Evolutionary conservation across 306 rosid genomes (phyloP), one percentile per base, ranked within the genome.

Genomic region (Mimosa bimucronata): DNA sequence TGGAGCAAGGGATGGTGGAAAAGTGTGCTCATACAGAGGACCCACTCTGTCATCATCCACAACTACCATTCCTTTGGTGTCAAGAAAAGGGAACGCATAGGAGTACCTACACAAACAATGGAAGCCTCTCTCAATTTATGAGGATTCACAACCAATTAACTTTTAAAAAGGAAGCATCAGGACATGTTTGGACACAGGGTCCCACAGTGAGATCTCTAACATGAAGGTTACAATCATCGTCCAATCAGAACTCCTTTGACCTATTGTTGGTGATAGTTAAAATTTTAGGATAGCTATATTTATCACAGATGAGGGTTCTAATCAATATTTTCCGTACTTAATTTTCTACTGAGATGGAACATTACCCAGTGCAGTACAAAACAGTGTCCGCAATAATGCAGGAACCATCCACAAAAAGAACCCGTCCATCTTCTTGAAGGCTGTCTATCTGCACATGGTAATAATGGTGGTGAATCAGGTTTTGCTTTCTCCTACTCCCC

Each of bases 21-120:
- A 95, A 68, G 98, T 95, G 86, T 95, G 98, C 82, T 95, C 98
- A 75, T 85, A 95, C 82, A 95, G 78, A 30, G 98, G 98, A 4
- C 98, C 98, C 87, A 95, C 98, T 81, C 95, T 89, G 86, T 86
- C 89, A 88, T 92, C 95, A 82, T 95, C 98, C 65, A 92, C 85
- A 86, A 37, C 89, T 19, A 92, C 97, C 88, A 88, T 88, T 87
- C 92, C 98, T 91, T 92, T 91, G 87, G 98, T 89, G 92, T 92
- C 93, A 90, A 95, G 98, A 83, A 91, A 95, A 69, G 98, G 98
- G 66, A 95, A 95, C 48, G 91, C 60, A 83, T 95, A 95, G 45
- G 98, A 90, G 87, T 95, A 95, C 88, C 98, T 94, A 82, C 83
- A 82, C 50, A 86, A 38, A 53, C 75, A 71, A 80, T 72, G 84